phyloP scores from a whole-genome alignment of 1,284 basidiomycete genomes.

The Ustilago tritici region DNA sequence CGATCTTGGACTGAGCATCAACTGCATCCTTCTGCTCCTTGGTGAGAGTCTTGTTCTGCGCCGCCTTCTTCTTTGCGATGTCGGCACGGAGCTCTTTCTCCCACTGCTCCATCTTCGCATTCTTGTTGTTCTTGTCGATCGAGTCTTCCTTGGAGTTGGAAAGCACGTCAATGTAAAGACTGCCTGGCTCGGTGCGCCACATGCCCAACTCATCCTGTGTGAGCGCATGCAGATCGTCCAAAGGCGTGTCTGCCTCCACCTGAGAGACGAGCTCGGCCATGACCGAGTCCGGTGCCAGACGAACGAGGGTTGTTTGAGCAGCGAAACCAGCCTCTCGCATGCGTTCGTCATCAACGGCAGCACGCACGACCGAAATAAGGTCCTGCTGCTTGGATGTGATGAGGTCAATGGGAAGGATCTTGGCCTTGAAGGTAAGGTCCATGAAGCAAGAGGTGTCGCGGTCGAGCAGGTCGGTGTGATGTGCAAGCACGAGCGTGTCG shows the following conservation, averaged over 20 bases:
- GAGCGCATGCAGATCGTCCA: constrained; percentile 49
- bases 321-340: constrained; percentile 57
- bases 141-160: constrained; percentile 44
- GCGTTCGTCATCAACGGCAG: constrained; percentile 35
- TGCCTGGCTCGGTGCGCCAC: constrained; percentile 60
- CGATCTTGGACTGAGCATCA: constrained; percentile 62
- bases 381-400: constrained; percentile 52
- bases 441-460: constrained; percentile 58
- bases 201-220: constrained; percentile 63
- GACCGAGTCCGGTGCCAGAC: constrained; percentile 59
- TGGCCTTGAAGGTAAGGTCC: constrained; percentile 61
- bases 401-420: constrained; percentile 56
- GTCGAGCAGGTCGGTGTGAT: constrained; percentile 57
- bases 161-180: constrained; percentile 63
- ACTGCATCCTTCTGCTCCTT: constrained; percentile 63
- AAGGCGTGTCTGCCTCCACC: constrained; percentile 48
- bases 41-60: constrained; percentile 59
- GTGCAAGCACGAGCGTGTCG: constrained; percentile 64
- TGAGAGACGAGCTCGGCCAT: constrained; percentile 54
- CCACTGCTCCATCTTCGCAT: constrained; percentile 65
- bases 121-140: constrained; percentile 54
- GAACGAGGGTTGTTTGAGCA: constrained; percentile 58
- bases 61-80: constrained; percentile 67
- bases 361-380: constrained; percentile 45
- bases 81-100: constrained; percentile 67